These are phyloP conservation scores for Calonectria pseudoreteaudii DNA, from an alignment of 2,329 filamentous ascomycete species.

Conservation along the genomic window DNA sequence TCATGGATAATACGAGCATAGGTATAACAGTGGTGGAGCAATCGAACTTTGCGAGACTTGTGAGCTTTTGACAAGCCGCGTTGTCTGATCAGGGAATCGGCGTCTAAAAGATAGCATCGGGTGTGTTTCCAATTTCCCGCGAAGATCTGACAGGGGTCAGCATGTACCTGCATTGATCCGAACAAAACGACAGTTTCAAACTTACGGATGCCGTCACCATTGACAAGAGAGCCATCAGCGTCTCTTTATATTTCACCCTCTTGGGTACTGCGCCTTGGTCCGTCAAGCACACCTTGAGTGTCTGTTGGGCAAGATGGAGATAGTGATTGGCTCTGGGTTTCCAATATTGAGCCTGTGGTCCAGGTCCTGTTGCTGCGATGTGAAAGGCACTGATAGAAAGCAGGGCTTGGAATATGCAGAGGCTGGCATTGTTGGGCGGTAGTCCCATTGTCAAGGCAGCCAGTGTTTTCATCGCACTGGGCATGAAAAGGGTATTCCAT, in stretches of 20 bases:
- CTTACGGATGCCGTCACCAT: constrained; percentile 8
- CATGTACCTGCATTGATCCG: not conserved
- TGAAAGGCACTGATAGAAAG: not conserved
- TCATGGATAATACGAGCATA: constrained; percentile 1
- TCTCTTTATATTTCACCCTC: not conserved
- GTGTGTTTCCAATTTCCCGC: constrained; percentile 5
- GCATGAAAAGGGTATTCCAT: not conserved
- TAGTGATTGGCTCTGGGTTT: not conserved
- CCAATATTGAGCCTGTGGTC: not conserved
- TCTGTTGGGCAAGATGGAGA: not conserved
- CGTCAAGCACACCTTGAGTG: not conserved
- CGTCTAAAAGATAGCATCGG: not conserved
- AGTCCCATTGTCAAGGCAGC: not conserved
- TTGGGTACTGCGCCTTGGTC: not conserved
- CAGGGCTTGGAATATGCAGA: not conserved
- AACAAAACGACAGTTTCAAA: not conserved
- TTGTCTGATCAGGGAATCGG: not conserved
- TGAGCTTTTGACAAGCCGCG: not conserved
- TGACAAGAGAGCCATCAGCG: not conserved
- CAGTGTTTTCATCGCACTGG: not conserved
- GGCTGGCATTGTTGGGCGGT: not conserved
- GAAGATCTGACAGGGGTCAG: not conserved
- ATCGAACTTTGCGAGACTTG: constrained; percentile 8
- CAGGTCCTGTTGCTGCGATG: not conserved
- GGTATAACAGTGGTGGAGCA: constrained; percentile 2